phyloP scores from a whole-genome alignment of 768 basidiomycete species.

The Antrodiella citrinella region DNA sequence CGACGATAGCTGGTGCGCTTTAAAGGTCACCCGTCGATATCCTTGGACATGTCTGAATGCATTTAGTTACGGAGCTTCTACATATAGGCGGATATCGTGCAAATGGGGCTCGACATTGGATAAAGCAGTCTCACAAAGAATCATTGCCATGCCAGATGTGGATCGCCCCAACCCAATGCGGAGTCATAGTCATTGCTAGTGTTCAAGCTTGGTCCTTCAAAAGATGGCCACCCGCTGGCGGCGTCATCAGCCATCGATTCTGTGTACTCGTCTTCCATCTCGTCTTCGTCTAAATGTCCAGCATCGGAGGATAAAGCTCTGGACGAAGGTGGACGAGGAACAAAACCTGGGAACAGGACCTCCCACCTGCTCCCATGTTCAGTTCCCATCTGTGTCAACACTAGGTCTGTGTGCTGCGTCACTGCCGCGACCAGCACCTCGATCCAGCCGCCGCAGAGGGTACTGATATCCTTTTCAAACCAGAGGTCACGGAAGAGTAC shows the following conservation, averaged over 20 bases:
- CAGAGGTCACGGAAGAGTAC: constrained; percentile 37
- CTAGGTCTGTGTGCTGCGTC: constrained; percentile 25
- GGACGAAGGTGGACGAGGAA: constrained; percentile 1
- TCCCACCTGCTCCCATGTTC: constrained; percentile 18
- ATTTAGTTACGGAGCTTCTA: too few relatives aligned
- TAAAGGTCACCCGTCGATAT: too few relatives aligned
- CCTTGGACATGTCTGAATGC: too few relatives aligned
- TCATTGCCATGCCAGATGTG: too few relatives aligned
- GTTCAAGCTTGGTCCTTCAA: neutral
- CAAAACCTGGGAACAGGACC: constrained; percentile 20
- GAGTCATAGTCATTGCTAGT: too few relatives aligned
- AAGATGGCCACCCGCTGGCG: neutral
- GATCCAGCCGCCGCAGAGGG: constrained; percentile 54
- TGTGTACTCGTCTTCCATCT: constrained; percentile 12
- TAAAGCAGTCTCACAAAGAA: too few relatives aligned
- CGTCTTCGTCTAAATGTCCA: constrained; percentile 6
- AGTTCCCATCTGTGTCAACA: constrained; percentile 12
- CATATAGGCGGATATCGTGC: too few relatives aligned
- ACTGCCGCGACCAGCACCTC: constrained; percentile 43
- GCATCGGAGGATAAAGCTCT: neutral
- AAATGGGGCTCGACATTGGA: too few relatives aligned
- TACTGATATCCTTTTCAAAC: constrained; percentile 37
- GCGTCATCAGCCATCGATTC: neutral
- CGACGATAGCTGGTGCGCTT: too few relatives aligned
- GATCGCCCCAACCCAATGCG: too few relatives aligned